These are phyloP conservation scores for Phlebopus sp. DNA, from an alignment of 1,284 basidiomycete species.

Conservation along the genomic window DNA sequence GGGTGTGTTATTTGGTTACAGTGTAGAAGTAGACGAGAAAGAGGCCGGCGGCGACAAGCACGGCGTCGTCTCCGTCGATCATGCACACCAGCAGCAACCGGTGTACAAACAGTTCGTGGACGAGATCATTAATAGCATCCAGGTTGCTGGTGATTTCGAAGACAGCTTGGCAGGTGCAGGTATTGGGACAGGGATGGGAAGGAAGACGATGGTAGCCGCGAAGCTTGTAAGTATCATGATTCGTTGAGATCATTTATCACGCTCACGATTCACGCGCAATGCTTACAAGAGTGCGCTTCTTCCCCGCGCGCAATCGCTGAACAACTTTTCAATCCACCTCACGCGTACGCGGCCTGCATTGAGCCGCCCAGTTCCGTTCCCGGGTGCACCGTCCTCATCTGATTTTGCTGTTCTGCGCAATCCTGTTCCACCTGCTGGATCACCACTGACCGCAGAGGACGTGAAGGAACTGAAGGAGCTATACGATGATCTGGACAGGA, in stretches of 20 bases:
- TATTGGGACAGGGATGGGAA: constrained; percentile 32
- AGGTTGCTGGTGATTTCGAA: constrained; percentile 80
- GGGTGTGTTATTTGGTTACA: constrained; percentile 82
- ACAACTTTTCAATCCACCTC: constrained; percentile 28
- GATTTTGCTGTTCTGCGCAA: constrained; percentile 23
- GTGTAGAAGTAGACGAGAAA: constrained; percentile 76
- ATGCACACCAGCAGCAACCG: constrained; percentile 26
- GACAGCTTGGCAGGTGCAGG: constrained; percentile 38
- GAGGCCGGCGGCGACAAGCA: constrained; percentile 24
- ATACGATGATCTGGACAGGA: constrained; percentile 53
- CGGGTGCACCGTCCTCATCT: constrained; percentile 27
- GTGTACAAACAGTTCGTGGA: constrained; percentile 60
- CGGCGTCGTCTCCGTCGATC: background rate
- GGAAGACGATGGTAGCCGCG: constrained; percentile 79
- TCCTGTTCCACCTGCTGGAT: constrained; percentile 34
- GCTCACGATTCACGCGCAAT: constrained; percentile 49
- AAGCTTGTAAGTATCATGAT: constrained; percentile 59
- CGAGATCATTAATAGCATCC: constrained; percentile 73
- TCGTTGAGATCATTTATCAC: background rate
- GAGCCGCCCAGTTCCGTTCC: constrained; percentile 24
- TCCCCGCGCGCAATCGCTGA: constrained; percentile 24
- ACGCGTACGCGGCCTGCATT: constrained; percentile 17
- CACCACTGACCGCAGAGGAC: constrained; percentile 49
- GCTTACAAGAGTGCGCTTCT: constrained; percentile 37
- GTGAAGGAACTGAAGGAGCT: constrained; percentile 58